phyloP scores from a whole-genome alignment of 2,329 filamentous ascomycete species.

The Claviceps fusiformis region DNA sequence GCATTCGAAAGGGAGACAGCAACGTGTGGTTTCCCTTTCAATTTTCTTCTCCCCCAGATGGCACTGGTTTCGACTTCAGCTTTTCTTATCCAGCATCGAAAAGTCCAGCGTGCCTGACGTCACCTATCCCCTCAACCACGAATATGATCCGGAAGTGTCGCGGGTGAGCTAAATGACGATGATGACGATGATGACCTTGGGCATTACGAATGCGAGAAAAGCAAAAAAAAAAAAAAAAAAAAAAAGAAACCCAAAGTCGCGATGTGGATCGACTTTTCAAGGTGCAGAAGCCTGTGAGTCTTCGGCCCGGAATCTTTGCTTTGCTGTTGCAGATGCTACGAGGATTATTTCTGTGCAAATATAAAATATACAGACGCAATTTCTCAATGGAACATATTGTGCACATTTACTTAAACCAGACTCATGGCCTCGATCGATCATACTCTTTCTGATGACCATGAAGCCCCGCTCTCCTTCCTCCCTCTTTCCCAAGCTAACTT shows the following conservation, averaged over 20 bases:
- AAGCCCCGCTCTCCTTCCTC: not conserved
- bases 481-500: not conserved
- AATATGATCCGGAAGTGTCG: not conserved
- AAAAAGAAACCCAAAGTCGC: too few relatives aligned
- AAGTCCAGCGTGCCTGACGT: not conserved
- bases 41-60: too few relatives aligned
- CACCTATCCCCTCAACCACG: not conserved
- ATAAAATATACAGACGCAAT: too few relatives aligned
- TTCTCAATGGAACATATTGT: too few relatives aligned
- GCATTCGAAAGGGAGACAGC: too few relatives aligned
- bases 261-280: too few relatives aligned
- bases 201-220: not conserved
- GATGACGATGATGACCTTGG: not conserved
- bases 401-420: not conserved
- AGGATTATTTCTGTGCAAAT: too few relatives aligned
- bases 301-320: too few relatives aligned
- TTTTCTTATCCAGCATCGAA: not conserved
- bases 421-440: not conserved
- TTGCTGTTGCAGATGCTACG: too few relatives aligned
- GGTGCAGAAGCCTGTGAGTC: too few relatives aligned
- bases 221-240: not conserved
- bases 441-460: not conserved
- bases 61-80: too few relatives aligned
- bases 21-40: too few relatives aligned
- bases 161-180: not conserved